Base-by-base conservation (phyloP, 257 asterid genomes). In the Coffea eugenioides region DNA sequence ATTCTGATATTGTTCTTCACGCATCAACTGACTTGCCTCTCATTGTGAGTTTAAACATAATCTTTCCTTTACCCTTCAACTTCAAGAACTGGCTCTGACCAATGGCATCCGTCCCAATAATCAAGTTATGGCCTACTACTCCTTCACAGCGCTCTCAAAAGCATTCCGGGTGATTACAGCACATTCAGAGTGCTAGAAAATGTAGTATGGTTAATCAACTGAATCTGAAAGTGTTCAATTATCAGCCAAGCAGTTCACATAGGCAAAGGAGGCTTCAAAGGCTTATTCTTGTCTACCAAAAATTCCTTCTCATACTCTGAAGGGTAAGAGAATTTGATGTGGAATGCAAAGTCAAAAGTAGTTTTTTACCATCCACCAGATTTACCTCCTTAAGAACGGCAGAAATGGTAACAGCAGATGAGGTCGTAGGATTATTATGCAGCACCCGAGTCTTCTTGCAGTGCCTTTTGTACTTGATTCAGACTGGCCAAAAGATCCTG, bases 401-500 rank as follows among this genome's bases (percentile, higher is more conserved):
- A 59, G 18, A 68, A 9, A 15, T 5, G 6, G 2, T 20, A 20
- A 57, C 65, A 18, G n/a, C 64, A 56, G 25, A 56, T 57, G 21
- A 57, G 25, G 51, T 41, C 12, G 52, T 20, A 2, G 46, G 12
- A 6, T 5, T n/a, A 18, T 80, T 54, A 57, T 36, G 73, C n/a
- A 20, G 69, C 79, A 76, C 84, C 78, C 62, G 86, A 66, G 72
- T 82, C 25, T 31, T 82, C 82, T 81, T 82, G 84, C 81, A 93
- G 68, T 23, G 86, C 84, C 86, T 66, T 80, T 81, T 90, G 96
- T 79, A 94, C 97, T 77, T 87, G 85, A 71, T 86, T 91, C 75
- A 95, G 94, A 80, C 93, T 87, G 80, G 90, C 90, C 69, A 81
- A 82, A 69, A 95, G 91, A 74, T 88, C 87, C 70, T 77, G 74